Conservation (phyloP, 2,329 filamentous ascomycete genomes). For the Aspergillus hiratsukae region DNA sequence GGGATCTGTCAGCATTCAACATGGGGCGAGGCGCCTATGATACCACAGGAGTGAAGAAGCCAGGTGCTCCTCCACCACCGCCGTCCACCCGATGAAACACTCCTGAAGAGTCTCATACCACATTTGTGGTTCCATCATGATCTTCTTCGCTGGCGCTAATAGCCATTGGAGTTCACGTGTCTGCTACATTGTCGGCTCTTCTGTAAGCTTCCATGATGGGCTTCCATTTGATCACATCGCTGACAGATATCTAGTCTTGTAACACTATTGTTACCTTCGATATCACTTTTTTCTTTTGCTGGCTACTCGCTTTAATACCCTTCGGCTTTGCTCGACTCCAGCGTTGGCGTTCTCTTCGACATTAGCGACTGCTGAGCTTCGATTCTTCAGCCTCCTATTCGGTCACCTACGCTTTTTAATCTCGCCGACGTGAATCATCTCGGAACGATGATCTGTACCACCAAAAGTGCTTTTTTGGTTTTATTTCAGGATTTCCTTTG, state of each 20-base stretch:
- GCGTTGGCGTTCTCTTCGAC: constrained; percentile 24
- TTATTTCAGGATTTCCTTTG: constrained; percentile 15
- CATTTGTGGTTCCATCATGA: constrained; percentile 13
- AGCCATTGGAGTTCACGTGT: constrained; percentile 24
- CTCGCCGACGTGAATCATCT: constrained; percentile 16
- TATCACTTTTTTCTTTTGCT: constrained; percentile 13
- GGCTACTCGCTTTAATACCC: constrained; percentile 19
- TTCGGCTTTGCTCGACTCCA: constrained; percentile 18
- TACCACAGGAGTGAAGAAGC: constrained; percentile 49
- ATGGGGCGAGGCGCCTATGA: constrained; percentile 51
- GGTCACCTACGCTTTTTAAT: constrained; percentile 10
- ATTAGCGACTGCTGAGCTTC: constrained; percentile 1
- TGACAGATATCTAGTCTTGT: constrained; percentile 25
- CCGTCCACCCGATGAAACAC: constrained; percentile 24
- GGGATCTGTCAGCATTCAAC: constrained; percentile 40
- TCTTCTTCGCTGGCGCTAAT: constrained; percentile 20
- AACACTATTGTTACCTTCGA: constrained; percentile 23
- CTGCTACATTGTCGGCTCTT: constrained; percentile 23
- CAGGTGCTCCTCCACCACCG: constrained; percentile 41
- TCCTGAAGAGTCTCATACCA: constrained; percentile 17
- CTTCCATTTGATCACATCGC: constrained; percentile 19
- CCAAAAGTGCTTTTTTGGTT: constrained; percentile 22
- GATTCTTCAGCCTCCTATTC: constrained; percentile 10
- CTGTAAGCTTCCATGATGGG: constrained; percentile 11
- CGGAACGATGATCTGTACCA: constrained; percentile 17